These are phyloP conservation scores for Lithospermum erythrorhizon DNA, from an alignment of 257 asterid species.

Conservation along the genomic window DNA sequence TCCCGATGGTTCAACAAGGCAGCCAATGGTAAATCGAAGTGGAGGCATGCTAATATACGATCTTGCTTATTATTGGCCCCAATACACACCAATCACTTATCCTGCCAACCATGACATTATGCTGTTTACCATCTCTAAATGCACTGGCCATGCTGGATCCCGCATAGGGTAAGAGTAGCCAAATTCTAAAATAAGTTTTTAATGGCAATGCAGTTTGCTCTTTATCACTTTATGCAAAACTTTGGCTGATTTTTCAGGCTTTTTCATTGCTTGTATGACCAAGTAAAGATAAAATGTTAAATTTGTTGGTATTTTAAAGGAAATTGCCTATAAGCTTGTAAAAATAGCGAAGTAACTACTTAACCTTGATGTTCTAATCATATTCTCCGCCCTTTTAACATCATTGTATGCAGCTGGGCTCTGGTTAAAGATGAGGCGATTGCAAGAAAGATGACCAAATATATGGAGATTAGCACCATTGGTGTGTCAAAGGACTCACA, in stretches of 20 bases:
- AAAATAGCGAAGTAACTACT: not conserved
- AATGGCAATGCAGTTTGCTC: not conserved
- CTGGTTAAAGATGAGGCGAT: constrained; percentile 44
- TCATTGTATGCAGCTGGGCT: constrained; percentile 64
- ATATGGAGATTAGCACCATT: not conserved
- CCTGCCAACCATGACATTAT: constrained; percentile 76
- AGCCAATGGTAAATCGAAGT: constrained; percentile 49
- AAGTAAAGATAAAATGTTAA: too few relatives aligned
- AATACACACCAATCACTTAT: constrained; percentile 57
- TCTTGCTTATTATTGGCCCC: constrained; percentile 96
- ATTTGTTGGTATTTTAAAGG: not conserved
- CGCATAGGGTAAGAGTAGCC: constrained; percentile 59
- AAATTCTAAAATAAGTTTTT: not conserved
- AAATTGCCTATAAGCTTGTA: too few relatives aligned
- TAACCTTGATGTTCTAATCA: not conserved
- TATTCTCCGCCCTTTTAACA: not conserved
- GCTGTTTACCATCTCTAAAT: constrained; percentile 85
- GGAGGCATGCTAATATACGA: constrained; percentile 63
- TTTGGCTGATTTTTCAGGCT: not conserved
- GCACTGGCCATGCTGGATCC: constrained; percentile 91
- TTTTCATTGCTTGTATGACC: too few relatives aligned
- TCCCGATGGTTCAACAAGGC: constrained; percentile 75
- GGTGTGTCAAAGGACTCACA: not conserved
- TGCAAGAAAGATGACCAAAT: not conserved
- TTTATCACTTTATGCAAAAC: not conserved